Conservation (phyloP, 2,329 filamentous ascomycete genomes). For the Periconia digitata region DNA sequence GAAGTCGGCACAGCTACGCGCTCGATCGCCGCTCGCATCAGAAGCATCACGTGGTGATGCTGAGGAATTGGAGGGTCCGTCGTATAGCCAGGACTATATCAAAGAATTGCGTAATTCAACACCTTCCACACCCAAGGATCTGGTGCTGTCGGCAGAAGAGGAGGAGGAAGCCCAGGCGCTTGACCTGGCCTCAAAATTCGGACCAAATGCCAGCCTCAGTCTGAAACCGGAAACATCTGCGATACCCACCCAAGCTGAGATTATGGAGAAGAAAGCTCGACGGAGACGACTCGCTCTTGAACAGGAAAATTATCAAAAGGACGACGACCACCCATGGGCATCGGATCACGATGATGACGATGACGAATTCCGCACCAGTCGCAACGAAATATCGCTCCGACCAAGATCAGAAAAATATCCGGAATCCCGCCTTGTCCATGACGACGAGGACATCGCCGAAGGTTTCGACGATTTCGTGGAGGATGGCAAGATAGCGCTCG, state of each 20-base stretch:
- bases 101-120: slow-evolving; percentile 84
- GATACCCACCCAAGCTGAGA: slow-evolving; percentile 82
- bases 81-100: slow-evolving; percentile 84
- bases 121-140: slow-evolving; percentile 74
- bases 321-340: slow-evolving; percentile 46
- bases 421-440: slow-evolving; percentile 72
- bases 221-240: slow-evolving; percentile 38
- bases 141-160: slow-evolving; percentile 42
- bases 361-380: slow-evolving; percentile 43
- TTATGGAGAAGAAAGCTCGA: slow-evolving; percentile 86
- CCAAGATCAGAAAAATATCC: slow-evolving; percentile 63
- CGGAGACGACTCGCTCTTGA: slow-evolving; percentile 78
- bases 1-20: slow-evolving; percentile 65
- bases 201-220: slow-evolving; percentile 47
- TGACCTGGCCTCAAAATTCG: slow-evolving; percentile 59
- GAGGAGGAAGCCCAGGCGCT: slow-evolving; percentile 50
- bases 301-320: slow-evolving; percentile 59
- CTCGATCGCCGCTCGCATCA: slow-evolving; percentile 50
- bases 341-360: slow-evolving; percentile 42
- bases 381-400: slow-evolving; percentile 51
- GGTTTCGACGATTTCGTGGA: slow-evolving; percentile 92
- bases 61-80: slow-evolving; percentile 69
- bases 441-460: slow-evolving; percentile 91
- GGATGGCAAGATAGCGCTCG: slow-evolving; percentile 77
- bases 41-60: slow-evolving; percentile 50